These are phyloP conservation scores for Pharnaceum exiguum DNA, from an alignment of 148 eudicot species.

Conservation along the genomic window DNA sequence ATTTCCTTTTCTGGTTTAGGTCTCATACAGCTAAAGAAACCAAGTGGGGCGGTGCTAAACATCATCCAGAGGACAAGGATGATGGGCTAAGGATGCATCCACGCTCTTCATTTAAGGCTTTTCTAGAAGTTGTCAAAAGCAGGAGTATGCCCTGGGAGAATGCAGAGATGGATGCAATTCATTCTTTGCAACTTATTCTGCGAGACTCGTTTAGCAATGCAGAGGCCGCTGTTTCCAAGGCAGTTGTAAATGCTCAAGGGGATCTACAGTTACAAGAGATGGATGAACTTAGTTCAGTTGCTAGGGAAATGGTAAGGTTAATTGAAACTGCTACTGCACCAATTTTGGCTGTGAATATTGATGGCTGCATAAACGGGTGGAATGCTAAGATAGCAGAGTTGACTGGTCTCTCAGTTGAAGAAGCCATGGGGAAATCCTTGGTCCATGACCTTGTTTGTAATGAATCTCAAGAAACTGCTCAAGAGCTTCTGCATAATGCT, in stretches of 20 bases:
- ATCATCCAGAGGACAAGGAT: constrained; percentile 88
- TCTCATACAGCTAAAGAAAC: constrained; percentile 86
- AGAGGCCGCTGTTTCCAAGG: constrained; percentile 43
- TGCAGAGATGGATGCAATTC: constrained; percentile 95
- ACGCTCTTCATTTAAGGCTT: constrained; percentile 84
- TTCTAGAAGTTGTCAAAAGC: constrained; percentile 83
- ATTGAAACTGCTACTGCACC: constrained; percentile 97
- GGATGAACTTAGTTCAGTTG: constrained; percentile 69
- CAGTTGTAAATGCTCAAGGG: constrained; percentile 39
- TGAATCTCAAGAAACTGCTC: constrained; percentile 63
- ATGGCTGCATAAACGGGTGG: constrained; percentile 88
- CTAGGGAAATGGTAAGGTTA: constrained; percentile 89
- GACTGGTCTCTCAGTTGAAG: constrained; percentile 72
- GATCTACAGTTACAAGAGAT: constrained; percentile 57
- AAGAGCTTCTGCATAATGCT: constrained; percentile 60
- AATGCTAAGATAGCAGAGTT: constrained; percentile 86
- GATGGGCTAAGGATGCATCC: constrained; percentile 88
- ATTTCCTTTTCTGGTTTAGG: constrained; percentile 90
- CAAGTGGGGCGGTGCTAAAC: constrained; percentile 97
- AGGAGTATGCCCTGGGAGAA: constrained; percentile 88
- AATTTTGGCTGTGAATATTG: constrained; percentile 80
- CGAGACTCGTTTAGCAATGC: constrained; percentile 62
- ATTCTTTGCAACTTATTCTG: constrained; percentile 87
- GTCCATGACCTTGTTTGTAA: constrained; percentile 64
- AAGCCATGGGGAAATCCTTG: constrained; percentile 90